Conservation (phyloP, 2,329 filamentous ascomycete species). For the Pyrenophora teres region DNA sequence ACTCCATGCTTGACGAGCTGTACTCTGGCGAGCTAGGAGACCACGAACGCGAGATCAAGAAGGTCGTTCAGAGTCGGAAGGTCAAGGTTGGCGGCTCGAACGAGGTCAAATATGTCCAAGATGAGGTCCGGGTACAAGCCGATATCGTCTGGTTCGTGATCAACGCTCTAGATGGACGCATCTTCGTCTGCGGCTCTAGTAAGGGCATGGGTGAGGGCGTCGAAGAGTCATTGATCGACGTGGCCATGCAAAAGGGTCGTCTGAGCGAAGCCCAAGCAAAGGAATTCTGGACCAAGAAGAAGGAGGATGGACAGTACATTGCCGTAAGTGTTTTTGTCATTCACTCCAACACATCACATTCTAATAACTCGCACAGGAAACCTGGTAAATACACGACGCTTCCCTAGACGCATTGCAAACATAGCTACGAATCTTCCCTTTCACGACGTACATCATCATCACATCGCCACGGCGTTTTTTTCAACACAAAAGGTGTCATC, state of each 20-base stretch:
- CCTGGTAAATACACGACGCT: conserved; percentile 2
- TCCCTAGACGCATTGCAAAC: not conserved
- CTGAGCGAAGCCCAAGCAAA: conserved; percentile 79
- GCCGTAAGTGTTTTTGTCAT: conserved; percentile 59
- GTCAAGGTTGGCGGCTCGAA: conserved; percentile 51
- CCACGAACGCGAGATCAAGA: conserved; percentile 53
- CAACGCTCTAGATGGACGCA: conserved; percentile 91
- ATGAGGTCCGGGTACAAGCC: conserved; percentile 87
- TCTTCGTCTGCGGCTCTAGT: conserved; percentile 94
- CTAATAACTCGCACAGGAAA: conserved; percentile 8
- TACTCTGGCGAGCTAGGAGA: conserved; percentile 95
- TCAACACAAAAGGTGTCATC: conserved; percentile 7
- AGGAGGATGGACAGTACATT: conserved; percentile 92
- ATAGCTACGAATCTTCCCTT: conserved; percentile 1
- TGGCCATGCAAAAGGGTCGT: conserved; percentile 91
- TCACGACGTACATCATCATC: conserved; percentile 3
- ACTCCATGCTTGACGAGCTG: conserved; percentile 91
- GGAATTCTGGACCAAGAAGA: conserved; percentile 91
- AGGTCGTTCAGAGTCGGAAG: conserved; percentile 57
- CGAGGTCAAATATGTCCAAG: conserved; percentile 90
- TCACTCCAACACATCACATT: not conserved
- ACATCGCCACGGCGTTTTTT: conserved; percentile 18
- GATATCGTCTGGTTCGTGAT: conserved; percentile 99
- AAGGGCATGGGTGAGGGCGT: conserved; percentile 99
- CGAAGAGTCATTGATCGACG: conserved; percentile 81